Evolutionary conservation across 164 flowering plant species (phyloP).

Genomic region (Stephania cephalantha): DNA sequence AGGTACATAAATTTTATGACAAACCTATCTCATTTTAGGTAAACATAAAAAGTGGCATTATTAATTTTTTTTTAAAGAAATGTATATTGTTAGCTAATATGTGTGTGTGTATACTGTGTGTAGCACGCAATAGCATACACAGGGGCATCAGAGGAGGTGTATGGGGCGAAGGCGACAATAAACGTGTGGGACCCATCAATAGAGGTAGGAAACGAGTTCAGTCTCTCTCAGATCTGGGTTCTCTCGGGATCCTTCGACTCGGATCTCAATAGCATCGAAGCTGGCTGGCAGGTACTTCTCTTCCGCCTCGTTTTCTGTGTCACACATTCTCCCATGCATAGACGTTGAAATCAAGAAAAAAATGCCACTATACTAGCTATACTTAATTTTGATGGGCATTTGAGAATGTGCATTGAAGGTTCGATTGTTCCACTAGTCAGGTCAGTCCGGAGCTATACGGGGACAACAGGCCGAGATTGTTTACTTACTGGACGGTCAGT

Average conservation of each 20-base stretch:
- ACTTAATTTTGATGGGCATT: background rate
- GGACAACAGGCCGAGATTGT: conserved; percentile 90
- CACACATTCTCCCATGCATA: conserved; percentile 10
- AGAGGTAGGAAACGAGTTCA: conserved; percentile 73
- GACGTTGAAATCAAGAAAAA: background rate
- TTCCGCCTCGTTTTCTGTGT: conserved; percentile 11
- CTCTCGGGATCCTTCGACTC: conserved; percentile 83
- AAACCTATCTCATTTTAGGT: no score
- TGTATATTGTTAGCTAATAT: no score
- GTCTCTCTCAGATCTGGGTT: conserved; percentile 88
- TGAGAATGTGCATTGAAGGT: conserved; percentile 35
- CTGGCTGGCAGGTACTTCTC: conserved; percentile 98
- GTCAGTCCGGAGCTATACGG: conserved; percentile 99
- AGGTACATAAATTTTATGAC: no score
- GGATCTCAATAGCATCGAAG: conserved; percentile 96
- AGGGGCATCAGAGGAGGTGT: conserved; percentile 50
- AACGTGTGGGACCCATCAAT: conserved; percentile 96
- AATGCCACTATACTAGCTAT: no score
- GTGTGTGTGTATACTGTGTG: background rate
- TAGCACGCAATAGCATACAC: conserved; percentile 97
- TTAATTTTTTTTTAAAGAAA: no score
- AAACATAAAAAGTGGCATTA: no score
- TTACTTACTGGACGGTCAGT: conserved; percentile 99
- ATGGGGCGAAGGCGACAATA: conserved; percentile 86
- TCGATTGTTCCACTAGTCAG: conserved; percentile 82